phyloP scores from a whole-genome alignment of 345 rosid species.

The Garcia nutans region DNA sequence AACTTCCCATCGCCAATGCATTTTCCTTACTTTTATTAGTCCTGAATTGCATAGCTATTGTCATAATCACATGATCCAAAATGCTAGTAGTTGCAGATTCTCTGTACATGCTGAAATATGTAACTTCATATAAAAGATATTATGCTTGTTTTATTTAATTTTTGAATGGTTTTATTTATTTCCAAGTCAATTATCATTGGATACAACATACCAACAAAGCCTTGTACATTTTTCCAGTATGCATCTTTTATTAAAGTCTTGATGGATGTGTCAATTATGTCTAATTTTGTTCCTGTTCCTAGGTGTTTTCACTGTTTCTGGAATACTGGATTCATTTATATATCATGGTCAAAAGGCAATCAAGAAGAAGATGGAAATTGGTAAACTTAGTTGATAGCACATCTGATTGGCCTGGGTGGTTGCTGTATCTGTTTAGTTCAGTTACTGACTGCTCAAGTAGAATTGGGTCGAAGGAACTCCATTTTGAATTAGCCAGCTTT shows the following conservation, averaged over 20 bases:
- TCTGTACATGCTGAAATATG: neutral
- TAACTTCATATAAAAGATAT: neutral
- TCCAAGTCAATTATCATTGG: neutral
- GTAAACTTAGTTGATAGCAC: constrained; percentile 64
- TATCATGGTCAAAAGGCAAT: constrained; percentile 93
- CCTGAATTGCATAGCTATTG: neutral
- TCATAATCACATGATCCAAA: neutral
- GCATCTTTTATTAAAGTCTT: neutral
- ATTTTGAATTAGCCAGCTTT: constrained; percentile 8
- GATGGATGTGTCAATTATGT: constrained; percentile 7
- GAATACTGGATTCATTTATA: constrained; percentile 80
- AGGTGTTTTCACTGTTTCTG: constrained; percentile 93
- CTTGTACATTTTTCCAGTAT: no score
- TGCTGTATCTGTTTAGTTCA: neutral
- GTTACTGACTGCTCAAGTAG: neutral
- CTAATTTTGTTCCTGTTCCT: constrained; percentile 14
- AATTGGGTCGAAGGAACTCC: constrained; percentile 1
- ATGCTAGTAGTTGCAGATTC: neutral
- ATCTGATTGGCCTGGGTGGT: neutral
- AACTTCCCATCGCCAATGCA: neutral
- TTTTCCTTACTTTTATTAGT: neutral
- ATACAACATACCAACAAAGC: neutral
- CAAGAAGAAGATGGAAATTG: constrained; percentile 95
- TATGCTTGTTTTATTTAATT: neutral
- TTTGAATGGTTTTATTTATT: neutral